Evolutionary conservation across 495 filamentous ascomycete genomes (phyloP).

Genomic region (Talaromyces trachyspermus): DNA sequence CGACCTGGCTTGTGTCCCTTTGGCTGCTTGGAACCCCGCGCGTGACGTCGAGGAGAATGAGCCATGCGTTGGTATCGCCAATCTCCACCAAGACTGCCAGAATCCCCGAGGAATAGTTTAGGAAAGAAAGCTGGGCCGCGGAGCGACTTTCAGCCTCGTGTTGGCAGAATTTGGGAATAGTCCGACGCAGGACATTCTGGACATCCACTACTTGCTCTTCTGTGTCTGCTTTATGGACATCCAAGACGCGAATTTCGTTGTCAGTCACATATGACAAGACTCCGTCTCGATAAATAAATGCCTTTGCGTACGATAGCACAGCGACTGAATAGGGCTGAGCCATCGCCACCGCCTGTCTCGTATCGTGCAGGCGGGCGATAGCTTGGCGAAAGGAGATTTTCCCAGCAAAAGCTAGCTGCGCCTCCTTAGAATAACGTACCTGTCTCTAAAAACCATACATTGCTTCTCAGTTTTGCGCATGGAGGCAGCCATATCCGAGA

Average conservation of each 20-base stretch:
- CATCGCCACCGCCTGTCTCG: conserved; percentile 53
- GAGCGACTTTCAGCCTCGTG: conserved; percentile 20
- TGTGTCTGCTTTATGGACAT: conserved; percentile 45
- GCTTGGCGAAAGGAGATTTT: conserved; percentile 47
- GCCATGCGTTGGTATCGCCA: conserved; percentile 34
- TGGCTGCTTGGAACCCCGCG: conserved; percentile 5
- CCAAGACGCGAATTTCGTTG: conserved; percentile 53
- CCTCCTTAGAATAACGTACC: conserved; percentile 51
- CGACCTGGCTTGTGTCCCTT: conserved; percentile 18
- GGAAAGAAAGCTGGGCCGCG: conserved; percentile 47
- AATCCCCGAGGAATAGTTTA: conserved; percentile 56
- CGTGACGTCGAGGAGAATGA: conserved; percentile 52
- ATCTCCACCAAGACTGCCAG: conserved; percentile 46
- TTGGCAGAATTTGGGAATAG: conserved; percentile 16
- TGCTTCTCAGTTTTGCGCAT: conserved; percentile 5
- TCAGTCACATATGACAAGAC: conserved; percentile 53
- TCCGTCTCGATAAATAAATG: conserved; percentile 58
- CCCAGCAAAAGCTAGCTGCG: conserved; percentile 36
- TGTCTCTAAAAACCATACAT: conserved; percentile 41
- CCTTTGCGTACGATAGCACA: conserved; percentile 50
- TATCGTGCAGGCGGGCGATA: conserved; percentile 51
- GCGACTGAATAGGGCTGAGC: conserved; percentile 56
- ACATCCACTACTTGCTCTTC: conserved; percentile 55
- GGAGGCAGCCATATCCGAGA: background rate
- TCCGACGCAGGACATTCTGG: conserved; percentile 33